Evolutionary conservation across 2,329 filamentous ascomycete genomes (phyloP), one percentile per base, ranked within the genome.

Genomic region (Bretziella fagacearum): DNA sequence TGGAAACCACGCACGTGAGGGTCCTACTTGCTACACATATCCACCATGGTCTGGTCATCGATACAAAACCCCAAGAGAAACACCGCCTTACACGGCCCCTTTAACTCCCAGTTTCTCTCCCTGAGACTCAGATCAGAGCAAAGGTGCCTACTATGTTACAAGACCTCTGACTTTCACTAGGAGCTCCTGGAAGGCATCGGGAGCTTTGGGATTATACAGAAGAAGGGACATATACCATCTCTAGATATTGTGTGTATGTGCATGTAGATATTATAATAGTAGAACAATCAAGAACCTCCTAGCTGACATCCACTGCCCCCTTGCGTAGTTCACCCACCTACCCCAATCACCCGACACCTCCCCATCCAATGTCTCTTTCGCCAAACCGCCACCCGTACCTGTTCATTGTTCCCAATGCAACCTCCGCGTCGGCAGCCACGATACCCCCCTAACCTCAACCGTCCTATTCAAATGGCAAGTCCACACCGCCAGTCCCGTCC

Each of bases 61-160:
- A 80, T 81, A 80, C 76, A 75, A 72, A 63, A 74, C 68, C 74
- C 77, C 76, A 57, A 81, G 55, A 81, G 60, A 39, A 51, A 64
- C 74, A 44, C 51, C 15, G 17, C 20, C 8, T 39, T 18, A n/a
- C 27, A 30, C 10, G 18, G n/a, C n/a, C n/a, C n/a, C n/a, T n/a
- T n/a, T n/a, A n/a, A n/a, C n/a, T n/a, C n/a, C n/a, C n/a, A n/a
- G n/a, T n/a, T n/a, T n/a, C n/a, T n/a, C n/a, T n/a, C n/a, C n/a
- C n/a, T n/a, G n/a, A n/a, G n/a, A n/a, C n/a, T n/a, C n/a, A n/a
- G n/a, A n/a, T n/a, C n/a, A n/a, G n/a, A n/a, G n/a, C n/a, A n/a
- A n/a, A 10, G 5, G 27, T 11, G 27, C 7, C 20, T 10, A 20
- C 13, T 39, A 20, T 22, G 35, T 39, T 22, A 39, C 3, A 39